phyloP scores from a whole-genome alignment of 2,329 filamentous ascomycete genomes.

The Sarocladium kiliense region DNA sequence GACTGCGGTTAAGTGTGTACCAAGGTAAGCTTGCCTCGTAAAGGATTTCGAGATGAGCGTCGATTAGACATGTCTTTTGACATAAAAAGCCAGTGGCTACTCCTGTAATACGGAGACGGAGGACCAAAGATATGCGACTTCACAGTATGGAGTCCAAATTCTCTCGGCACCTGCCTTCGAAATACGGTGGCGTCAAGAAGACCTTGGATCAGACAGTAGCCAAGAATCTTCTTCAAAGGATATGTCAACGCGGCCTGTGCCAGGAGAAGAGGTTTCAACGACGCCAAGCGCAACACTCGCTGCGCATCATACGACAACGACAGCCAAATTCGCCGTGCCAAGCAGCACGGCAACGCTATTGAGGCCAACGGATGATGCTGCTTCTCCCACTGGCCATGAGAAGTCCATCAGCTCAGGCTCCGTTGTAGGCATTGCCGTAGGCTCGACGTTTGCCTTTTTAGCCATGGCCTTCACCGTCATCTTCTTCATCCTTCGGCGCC shows the following conservation, averaged over 20 bases:
- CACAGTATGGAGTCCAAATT: constrained; percentile 15
- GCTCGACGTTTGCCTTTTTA: constrained; percentile 18
- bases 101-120: constrained; percentile 16
- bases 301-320: not conserved
- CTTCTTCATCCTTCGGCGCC: constrained; percentile 22
- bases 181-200: constrained; percentile 21
- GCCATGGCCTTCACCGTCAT: constrained; percentile 32
- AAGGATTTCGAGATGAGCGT: not conserved
- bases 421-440: constrained; percentile 15
- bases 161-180: constrained; percentile 24
- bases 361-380: not conserved
- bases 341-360: not conserved
- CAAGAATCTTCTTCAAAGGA: not conserved
- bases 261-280: not conserved
- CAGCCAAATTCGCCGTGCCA: not conserved
- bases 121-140: constrained; percentile 18
- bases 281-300: not conserved
- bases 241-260: not conserved
- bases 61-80: not conserved
- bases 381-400: not conserved
- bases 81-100: constrained; percentile 14
- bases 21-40: constrained; percentile 14
- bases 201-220: constrained; percentile 10
- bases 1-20: constrained; percentile 23
- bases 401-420: constrained; percentile 8